These are phyloP conservation scores for Chaetomiaceae sp. DNA, from an alignment of 2,329 filamentous ascomycete genomes.

Conservation along the genomic window DNA sequence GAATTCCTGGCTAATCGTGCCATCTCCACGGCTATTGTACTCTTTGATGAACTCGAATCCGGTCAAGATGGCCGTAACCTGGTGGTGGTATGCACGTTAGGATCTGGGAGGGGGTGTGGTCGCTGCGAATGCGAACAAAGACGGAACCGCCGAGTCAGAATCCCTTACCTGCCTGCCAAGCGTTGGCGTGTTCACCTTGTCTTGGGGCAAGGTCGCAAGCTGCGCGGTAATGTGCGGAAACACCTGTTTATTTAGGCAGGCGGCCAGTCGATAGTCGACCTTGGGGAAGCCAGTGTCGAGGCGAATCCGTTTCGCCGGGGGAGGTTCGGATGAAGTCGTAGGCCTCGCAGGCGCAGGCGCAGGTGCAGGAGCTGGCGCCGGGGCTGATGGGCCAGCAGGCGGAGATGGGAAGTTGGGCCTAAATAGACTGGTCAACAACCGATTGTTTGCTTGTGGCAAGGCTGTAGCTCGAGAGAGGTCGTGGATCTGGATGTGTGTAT, in stretches of 20 bases:
- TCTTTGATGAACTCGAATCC: slow-evolving; percentile 12
- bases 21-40: slow-evolving; percentile 14
- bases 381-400: neutral
- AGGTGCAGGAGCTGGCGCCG: neutral
- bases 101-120: neutral
- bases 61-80: slow-evolving; percentile 15
- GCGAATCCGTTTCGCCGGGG: slow-evolving; percentile 1
- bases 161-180: slow-evolving; percentile 26
- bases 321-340: neutral
- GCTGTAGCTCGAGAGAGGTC: neutral
- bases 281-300: neutral
- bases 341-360: too few relatives aligned
- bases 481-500: neutral
- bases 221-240: slow-evolving; percentile 31
- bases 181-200: slow-evolving; percentile 23
- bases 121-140: slow-evolving; percentile 6
- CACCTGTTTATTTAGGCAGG: slow-evolving; percentile 31
- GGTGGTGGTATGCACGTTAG: neutral
- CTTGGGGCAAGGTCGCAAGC: slow-evolving; percentile 24
- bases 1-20: slow-evolving; percentile 15
- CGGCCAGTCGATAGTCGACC: slow-evolving; percentile 16
- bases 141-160: neutral
- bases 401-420: neutral
- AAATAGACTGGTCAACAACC: slow-evolving; percentile 7
- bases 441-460: neutral